Conservation (phyloP, 768 basidiomycete genomes). For the Podaxis sp. region DNA sequence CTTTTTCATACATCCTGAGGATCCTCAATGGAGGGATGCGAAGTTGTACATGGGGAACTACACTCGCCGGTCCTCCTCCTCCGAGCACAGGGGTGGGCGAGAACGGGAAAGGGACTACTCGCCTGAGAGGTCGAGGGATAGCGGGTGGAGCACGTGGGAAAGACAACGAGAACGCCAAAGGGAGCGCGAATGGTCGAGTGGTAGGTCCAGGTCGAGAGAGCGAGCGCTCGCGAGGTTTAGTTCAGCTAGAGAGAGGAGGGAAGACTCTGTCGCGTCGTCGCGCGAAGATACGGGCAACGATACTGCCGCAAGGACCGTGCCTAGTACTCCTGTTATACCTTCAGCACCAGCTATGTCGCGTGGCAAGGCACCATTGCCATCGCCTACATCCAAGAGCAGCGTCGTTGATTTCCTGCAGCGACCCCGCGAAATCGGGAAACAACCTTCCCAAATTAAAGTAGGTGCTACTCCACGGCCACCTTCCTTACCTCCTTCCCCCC, state of each 20-base stretch:
- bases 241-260: not conserved
- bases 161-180: not conserved
- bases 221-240: not conserved
- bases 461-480: not conserved
- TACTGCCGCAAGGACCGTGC: not conserved
- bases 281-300: not conserved
- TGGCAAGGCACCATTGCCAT: not conserved
- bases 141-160: not conserved
- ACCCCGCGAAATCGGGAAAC: not conserved
- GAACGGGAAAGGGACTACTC: not conserved
- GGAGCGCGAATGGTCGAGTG: not conserved
- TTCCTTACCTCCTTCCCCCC: conserved; percentile 1
- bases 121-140: not conserved
- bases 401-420: not conserved
- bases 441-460: not conserved
- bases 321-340: not conserved
- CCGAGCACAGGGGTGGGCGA: not conserved
- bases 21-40: conserved; percentile 7
- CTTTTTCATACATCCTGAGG: conserved; percentile 16
- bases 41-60: not conserved
- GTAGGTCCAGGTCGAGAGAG: not conserved
- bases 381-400: not conserved
- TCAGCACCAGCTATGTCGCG: not conserved
- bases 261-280: conserved; percentile 4
- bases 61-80: not conserved